A percentile compares a stretch with the other conserved stretches of the same genome.
Conservation (phyloP, 768 basidiomycete species). For the Nevesoporus exiguus region DNA sequence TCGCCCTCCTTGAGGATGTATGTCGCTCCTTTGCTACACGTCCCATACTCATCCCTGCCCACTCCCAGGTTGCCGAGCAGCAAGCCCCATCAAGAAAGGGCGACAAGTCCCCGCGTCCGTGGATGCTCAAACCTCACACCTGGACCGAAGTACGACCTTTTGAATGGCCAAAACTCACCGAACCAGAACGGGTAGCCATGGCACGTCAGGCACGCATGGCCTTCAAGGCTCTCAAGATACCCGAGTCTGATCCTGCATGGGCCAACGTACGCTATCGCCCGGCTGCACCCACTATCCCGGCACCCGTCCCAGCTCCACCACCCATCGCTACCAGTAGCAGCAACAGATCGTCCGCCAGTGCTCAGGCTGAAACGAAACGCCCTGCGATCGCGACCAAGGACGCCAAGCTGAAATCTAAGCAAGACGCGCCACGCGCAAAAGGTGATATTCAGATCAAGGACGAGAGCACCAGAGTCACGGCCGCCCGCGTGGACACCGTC, state of each 20-base stretch:
- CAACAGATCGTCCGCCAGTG: conserved; percentile 20
- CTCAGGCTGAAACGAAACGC: conserved; percentile 41
- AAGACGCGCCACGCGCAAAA: conserved; percentile 30
- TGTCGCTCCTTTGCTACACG: conserved; percentile 4
- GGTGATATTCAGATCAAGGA: conserved; percentile 39
- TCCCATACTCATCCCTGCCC: not conserved
- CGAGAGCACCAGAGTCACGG: conserved; percentile 32
- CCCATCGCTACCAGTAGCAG: conserved; percentile 18
- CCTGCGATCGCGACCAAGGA: conserved; percentile 44
- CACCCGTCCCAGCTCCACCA: conserved; percentile 16
- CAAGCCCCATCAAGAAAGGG: conserved; percentile 31
- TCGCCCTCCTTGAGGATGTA: conserved; percentile 51
- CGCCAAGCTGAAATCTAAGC: conserved; percentile 38
- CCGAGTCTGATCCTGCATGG: conserved; percentile 64
- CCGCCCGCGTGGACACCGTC: conserved; percentile 28
- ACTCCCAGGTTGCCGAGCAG: conserved; percentile 50
- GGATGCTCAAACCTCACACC: conserved; percentile 51
- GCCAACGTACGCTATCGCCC: conserved; percentile 42
- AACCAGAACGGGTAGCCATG: conserved; percentile 46
- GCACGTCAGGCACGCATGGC: conserved; percentile 49
- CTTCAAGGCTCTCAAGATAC: conserved; percentile 50
- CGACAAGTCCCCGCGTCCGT: conserved; percentile 39
- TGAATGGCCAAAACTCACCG: conserved; percentile 52
- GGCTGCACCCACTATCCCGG: conserved; percentile 11
- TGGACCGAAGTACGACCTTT: conserved; percentile 73